Evolutionary conservation across 805 yeast species (phyloP).

Genomic region (Candida arabinofermentans): DNA sequence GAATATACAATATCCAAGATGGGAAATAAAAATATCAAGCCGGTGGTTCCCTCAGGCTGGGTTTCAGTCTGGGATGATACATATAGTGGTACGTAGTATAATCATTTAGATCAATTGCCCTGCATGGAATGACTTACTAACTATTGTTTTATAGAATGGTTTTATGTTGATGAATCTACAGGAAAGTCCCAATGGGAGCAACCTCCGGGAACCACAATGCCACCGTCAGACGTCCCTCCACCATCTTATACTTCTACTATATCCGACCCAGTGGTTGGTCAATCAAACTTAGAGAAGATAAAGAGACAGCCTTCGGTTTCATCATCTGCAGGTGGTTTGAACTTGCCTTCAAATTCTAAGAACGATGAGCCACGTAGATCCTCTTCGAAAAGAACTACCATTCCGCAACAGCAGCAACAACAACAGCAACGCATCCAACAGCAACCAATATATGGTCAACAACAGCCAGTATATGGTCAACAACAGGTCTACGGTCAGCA

Average conservation of each 20-base stretch:
- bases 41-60: conserved; percentile 46
- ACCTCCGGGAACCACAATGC: conserved; percentile 56
- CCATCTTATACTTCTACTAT: conserved; percentile 30
- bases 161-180: conserved; percentile 69
- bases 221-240: conserved; percentile 30
- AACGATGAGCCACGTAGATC: neutral
- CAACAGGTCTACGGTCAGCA: conserved; percentile 17
- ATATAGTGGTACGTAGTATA: conserved; percentile 36
- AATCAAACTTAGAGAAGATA: neutral
- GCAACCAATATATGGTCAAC: conserved; percentile 6
- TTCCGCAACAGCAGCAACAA: conserved; percentile 11
- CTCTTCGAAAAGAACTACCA: neutral
- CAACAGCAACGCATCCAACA: conserved; percentile 8
- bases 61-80: conserved; percentile 67
- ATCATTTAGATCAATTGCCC: neutral
- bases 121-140: neutral
- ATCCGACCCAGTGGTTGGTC: neutral
- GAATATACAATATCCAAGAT: conserved; percentile 7
- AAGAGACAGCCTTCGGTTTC: neutral
- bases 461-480: conserved; percentile 13
- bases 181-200: conserved; percentile 90
- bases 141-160: conserved; percentile 47
- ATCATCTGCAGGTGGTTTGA: conserved; percentile 3
- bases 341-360: conserved; percentile 7
- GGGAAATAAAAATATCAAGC: conserved; percentile 24